Percentiles rank a stretch among this genome's conserved stretches.
Evolutionary conservation across 768 basidiomycete genomes (phyloP).

Genomic region (Russula olivacea): DNA sequence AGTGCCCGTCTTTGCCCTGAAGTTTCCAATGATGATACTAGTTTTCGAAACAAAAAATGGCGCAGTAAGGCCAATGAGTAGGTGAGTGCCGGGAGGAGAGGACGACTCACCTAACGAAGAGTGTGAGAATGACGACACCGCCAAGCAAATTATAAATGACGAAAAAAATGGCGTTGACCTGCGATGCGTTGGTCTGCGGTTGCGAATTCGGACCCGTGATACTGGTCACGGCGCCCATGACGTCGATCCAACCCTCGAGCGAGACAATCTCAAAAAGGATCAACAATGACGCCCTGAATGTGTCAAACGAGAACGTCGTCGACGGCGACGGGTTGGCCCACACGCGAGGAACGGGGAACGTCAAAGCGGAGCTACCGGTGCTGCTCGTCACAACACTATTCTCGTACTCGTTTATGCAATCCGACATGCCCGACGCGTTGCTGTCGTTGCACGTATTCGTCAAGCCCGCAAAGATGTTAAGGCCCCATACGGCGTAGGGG

Average conservation of each 20-base stretch:
- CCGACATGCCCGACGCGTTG: conserved; percentile 44
- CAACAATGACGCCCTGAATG: conserved; percentile 72
- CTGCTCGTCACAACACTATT: conserved; percentile 49
- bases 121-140: conserved; percentile 80
- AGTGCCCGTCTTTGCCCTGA: conserved; percentile 77
- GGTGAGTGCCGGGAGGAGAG: background rate
- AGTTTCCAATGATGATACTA: conserved; percentile 95
- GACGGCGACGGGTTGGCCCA: conserved; percentile 85
- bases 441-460: conserved; percentile 82
- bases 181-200: conserved; percentile 64
- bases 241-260: conserved; percentile 95
- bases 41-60: conserved; percentile 12
- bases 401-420: conserved; percentile 72
- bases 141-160: conserved; percentile 88
- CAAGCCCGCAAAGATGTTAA: conserved; percentile 84
- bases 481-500: conserved; percentile 89
- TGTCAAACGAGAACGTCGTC: conserved; percentile 86
- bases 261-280: conserved; percentile 97
- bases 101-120: conserved; percentile 77
- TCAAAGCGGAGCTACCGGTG: conserved; percentile 40
- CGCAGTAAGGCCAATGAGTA: conserved; percentile 8
- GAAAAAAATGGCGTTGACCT: conserved; percentile 86
- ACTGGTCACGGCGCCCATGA: conserved; percentile 73
- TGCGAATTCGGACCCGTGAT: conserved; percentile 67
- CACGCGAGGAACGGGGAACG: conserved; percentile 74